Base-by-base conservation (phyloP, 2,329 filamentous ascomycete genomes). In the Colletotrichum sojae region DNA sequence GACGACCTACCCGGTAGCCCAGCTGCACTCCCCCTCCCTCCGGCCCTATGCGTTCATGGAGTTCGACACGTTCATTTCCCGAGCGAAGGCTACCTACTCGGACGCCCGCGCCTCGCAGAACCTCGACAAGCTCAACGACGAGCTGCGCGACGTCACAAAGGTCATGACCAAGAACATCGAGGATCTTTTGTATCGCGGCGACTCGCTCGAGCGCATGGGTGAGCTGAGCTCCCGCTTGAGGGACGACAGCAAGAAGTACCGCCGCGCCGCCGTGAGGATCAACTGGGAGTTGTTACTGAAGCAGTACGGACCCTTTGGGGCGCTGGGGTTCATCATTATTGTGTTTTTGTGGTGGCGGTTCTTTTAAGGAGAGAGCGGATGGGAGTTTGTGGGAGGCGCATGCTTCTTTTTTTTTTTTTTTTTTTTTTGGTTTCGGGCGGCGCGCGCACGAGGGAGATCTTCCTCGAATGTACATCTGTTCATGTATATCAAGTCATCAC, bases 161-260 rank as follows among this genome's bases (percentile, higher is more conserved):
- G 95, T 99, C 78, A 99, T 99, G 97, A 98, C 95, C 64, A 98
- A 98, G 89, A 99, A 99, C 81, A 98, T 99, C 74, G 96, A 99
- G 85, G 96, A 99, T 80, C 84, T 99, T 77, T 85, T 99, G 61
- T 99, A 99, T 80, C 87, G 97, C 71, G 96, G 96, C 31, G 96
- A 99, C 79, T 96, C 91, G 76, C 83, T 99, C 74, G 96, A 99
- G 83, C 89, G 94, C 76, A 99, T 99, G 96, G 95, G 96, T 71
- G 95, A 98, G 83, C 92, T 98, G 78, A 97, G 93, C 76, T 92
- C 90, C 65, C 86, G 95, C 71, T 82, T 99, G 78, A 86, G 94
- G 72, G 96, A 99, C 79, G 96, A 99, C 78, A 96, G 92, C 79
- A 94, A 92, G 81, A 98, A 97, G 83, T 99, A 99, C 83, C 90